phyloP scores from a whole-genome alignment of 352 stramenopile species.

The Phytophthora boehmeriae region DNA sequence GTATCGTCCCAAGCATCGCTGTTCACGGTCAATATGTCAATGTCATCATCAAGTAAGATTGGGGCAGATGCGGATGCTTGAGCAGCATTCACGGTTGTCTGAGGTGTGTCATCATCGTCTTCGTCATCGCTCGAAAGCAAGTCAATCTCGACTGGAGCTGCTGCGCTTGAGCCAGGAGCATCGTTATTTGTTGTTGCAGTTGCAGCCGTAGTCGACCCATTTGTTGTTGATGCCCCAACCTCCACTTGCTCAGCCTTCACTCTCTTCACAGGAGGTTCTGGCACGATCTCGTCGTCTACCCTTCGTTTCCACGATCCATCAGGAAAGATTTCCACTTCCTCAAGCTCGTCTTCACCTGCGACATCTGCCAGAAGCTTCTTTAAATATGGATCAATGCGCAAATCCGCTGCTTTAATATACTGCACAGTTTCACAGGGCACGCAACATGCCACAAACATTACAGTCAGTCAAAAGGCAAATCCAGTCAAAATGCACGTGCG shows the following conservation, averaged over 20 bases:
- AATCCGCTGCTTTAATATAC: conserved; percentile 90
- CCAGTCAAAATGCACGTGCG: not conserved
- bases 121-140: conserved; percentile 76
- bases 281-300: conserved; percentile 50
- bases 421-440: conserved; percentile 31
- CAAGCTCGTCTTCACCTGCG: conserved; percentile 76
- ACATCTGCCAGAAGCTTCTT: conserved; percentile 90
- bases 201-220: conserved; percentile 10
- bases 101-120: conserved; percentile 25
- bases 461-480: not conserved
- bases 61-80: conserved; percentile 17
- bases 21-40: conserved; percentile 68
- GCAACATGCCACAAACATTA: conserved; percentile 2
- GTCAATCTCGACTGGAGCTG: conserved; percentile 73
- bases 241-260: conserved; percentile 59
- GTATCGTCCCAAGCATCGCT: conserved; percentile 68
- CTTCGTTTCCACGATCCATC: conserved; percentile 84
- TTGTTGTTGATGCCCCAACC: conserved; percentile 6
- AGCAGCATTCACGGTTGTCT: conserved; percentile 6
- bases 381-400: conserved; percentile 90
- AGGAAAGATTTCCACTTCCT: conserved; percentile 91
- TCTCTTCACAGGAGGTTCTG: conserved; percentile 50
- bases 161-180: conserved; percentile 24
- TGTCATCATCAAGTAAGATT: conserved; percentile 63
- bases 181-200: conserved; percentile 12